These are phyloP conservation scores for Paecilomyces niveus DNA, from an alignment of 2,329 filamentous ascomycete species.

Conservation along the genomic window DNA sequence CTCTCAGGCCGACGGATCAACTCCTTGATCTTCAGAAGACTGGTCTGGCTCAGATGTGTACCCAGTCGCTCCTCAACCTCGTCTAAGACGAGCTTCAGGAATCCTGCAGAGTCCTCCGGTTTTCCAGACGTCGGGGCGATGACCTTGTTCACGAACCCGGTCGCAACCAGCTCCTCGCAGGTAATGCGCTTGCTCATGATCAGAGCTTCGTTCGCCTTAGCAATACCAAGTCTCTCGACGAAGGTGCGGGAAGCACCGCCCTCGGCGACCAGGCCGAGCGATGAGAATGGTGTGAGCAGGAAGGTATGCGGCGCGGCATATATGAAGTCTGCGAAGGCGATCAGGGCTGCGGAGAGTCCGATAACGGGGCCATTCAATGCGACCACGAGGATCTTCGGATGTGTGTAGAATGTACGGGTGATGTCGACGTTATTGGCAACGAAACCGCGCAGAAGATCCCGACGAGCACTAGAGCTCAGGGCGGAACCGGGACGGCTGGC, in stretches of 20 bases:
- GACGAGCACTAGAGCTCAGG: conserved; percentile 36
- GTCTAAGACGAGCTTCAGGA: conserved; percentile 61
- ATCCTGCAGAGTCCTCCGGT: conserved; percentile 59
- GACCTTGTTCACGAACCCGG: conserved; percentile 81
- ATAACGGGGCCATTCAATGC: conserved; percentile 89
- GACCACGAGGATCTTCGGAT: conserved; percentile 86
- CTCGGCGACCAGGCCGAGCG: conserved; percentile 78
- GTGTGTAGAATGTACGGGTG: conserved; percentile 82
- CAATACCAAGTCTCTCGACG: conserved; percentile 69
- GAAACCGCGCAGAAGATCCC: conserved; percentile 64
- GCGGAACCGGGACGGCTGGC: conserved; percentile 40
- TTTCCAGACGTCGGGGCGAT: conserved; percentile 52
- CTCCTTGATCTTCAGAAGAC: conserved; percentile 75
- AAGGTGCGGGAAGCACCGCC: conserved; percentile 74
- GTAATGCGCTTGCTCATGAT: conserved; percentile 78
- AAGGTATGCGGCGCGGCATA: conserved; percentile 77
- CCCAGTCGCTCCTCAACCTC: conserved; percentile 80
- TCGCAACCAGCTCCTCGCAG: conserved; percentile 63
- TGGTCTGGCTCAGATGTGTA: conserved; percentile 69
- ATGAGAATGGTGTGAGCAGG: conserved; percentile 84
- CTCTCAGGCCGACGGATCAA: conserved; percentile 68
- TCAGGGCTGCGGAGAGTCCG: conserved; percentile 76
- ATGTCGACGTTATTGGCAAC: conserved; percentile 82
- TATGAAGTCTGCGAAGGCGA: conserved; percentile 83
- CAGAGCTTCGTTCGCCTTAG: conserved; percentile 83